Conservation (phyloP, 2,329 filamentous ascomycete genomes). For the Sclerotinia spermophila region DNA sequence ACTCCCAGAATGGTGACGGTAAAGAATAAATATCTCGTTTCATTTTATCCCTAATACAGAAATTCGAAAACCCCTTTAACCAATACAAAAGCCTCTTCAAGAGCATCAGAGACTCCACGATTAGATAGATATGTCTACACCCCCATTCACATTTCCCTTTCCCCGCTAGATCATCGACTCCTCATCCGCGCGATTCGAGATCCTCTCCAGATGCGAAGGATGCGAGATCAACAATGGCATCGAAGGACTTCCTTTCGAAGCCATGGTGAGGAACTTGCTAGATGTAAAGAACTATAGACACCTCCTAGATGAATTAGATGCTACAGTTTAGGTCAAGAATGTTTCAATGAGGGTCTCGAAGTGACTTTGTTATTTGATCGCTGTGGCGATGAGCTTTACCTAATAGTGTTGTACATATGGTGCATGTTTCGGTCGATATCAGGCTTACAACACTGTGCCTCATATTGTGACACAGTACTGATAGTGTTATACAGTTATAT, state of each 20-base stretch:
- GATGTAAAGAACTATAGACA: neutral
- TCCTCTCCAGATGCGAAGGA: slow-evolving; percentile 25
- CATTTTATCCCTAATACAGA: too few species aligned
- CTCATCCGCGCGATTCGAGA: slow-evolving; percentile 31
- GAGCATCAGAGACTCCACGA: too few species aligned
- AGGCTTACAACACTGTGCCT: neutral
- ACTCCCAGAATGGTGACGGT: neutral
- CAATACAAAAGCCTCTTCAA: too few species aligned
- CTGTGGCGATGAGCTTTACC: neutral
- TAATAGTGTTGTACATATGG: neutral
- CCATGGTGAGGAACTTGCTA: neutral
- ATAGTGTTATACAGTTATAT: neutral
- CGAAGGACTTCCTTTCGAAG: neutral
- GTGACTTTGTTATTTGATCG: neutral
- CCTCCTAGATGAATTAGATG: too few species aligned
- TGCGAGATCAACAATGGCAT: slow-evolving; percentile 30
- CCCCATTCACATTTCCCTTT: slow-evolving; percentile 44
- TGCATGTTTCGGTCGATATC: neutral
- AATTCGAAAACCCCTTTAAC: too few species aligned
- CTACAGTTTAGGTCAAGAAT: neutral
- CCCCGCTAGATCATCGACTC: slow-evolving; percentile 41
- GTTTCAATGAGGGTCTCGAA: neutral
- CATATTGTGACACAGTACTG: neutral
- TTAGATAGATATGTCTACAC: slow-evolving; percentile 45
- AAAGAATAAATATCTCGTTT: neutral